Percentiles rank a stretch among this genome's conserved stretches.
These are phyloP conservation scores for Sonneratia caseolaris DNA, from an alignment of 345 rosid species.

Conservation along the genomic window DNA sequence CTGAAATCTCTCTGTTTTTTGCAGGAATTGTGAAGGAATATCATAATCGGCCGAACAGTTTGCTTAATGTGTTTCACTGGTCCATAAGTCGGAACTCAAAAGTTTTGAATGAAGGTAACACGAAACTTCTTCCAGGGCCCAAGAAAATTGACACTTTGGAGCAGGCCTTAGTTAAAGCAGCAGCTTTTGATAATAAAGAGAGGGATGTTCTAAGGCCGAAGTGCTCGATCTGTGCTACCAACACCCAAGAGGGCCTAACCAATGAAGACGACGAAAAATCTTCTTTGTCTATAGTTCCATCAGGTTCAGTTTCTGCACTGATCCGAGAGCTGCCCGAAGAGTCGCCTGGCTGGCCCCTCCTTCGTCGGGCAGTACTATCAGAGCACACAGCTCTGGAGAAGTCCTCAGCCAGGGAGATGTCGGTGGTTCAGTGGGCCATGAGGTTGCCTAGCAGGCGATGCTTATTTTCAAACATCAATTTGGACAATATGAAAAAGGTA, in stretches of 20 bases:
- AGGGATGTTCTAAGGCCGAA: conserved; percentile 20
- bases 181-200: conserved; percentile 10
- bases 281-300: conserved; percentile 48
- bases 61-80: conserved; percentile 49
- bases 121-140: conserved; percentile 15
- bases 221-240: conserved; percentile 55
- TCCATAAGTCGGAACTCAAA: conserved; percentile 36
- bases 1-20: conserved; percentile 5
- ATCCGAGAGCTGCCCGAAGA: conserved; percentile 41
- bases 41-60: conserved; percentile 27
- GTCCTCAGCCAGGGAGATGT: conserved; percentile 42
- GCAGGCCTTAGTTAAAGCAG: conserved; percentile 24
- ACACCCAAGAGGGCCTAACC: conserved; percentile 13
- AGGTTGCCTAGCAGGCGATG: conserved; percentile 44
- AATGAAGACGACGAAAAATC: conserved; percentile 22
- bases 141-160: conserved; percentile 24
- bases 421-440: conserved; percentile 62
- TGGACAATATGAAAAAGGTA: conserved; percentile 26
- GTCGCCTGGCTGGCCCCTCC: conserved; percentile 88
- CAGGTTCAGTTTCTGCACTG: conserved; percentile 29
- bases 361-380: conserved; percentile 30
- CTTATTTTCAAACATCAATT: conserved; percentile 22
- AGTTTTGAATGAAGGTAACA: conserved; percentile 31
- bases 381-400: conserved; percentile 23
- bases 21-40: conserved; percentile 35